Evolutionary conservation across 257 asterid species (phyloP).

Genomic region (Solanum chmielewskii): DNA sequence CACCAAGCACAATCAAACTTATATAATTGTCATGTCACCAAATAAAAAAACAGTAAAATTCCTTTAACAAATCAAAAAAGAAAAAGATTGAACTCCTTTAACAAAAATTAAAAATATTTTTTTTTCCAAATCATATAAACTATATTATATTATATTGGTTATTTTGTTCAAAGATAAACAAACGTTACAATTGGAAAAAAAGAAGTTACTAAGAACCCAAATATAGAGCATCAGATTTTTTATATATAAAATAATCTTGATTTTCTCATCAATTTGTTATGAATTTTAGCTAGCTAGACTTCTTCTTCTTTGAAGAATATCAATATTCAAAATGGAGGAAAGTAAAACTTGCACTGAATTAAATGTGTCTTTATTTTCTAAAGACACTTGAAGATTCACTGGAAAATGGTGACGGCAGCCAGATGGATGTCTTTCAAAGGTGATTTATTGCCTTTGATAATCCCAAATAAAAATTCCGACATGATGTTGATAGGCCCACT

Average conservation of each 20-base stretch:
- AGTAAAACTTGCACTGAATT: no score
- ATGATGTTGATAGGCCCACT: no score
- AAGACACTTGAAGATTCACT: no score
- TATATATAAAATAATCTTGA: no score
- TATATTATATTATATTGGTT: background rate
- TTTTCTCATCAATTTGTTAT: no score
- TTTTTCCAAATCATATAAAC: background rate
- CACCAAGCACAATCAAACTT: background rate
- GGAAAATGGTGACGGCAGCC: background rate
- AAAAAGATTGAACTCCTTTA: background rate
- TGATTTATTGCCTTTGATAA: no score
- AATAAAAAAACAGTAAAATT: background rate
- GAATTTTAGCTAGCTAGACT: background rate
- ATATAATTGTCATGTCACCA: background rate
- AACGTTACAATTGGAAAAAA: background rate
- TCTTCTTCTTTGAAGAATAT: background rate
- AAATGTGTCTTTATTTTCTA: no score
- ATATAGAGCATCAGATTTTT: no score
- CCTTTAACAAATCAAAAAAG: no score
- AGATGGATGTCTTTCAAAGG: background rate
- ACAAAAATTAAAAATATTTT: background rate
- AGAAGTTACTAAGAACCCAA: no score
- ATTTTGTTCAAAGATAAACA: background rate
- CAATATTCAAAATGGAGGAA: background rate
- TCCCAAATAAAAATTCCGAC: no score